Conservation (phyloP, 768 basidiomycete species). For the Lactifluus echinatus region DNA sequence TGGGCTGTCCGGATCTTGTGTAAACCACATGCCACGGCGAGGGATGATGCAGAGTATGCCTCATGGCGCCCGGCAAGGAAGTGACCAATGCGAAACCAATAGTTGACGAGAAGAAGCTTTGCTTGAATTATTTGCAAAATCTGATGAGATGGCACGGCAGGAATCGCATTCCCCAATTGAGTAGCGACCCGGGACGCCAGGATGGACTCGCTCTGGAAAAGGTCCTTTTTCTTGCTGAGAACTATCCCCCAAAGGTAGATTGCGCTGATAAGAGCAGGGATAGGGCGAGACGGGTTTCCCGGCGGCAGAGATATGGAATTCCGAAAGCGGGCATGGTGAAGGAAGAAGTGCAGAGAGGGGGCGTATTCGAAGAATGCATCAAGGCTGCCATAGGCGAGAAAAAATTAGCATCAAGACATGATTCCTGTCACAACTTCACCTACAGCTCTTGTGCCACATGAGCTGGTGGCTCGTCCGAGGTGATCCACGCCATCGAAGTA, state of each 20-base stretch:
- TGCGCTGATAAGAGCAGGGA: constrained; percentile 36
- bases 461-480: constrained; percentile 10
- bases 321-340: constrained; percentile 41
- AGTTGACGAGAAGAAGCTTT: constrained; percentile 27
- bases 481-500: not conserved
- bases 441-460: constrained; percentile 16
- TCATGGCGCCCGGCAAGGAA: constrained; percentile 28
- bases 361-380: constrained; percentile 52
- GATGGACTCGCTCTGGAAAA: constrained; percentile 27
- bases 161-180: constrained; percentile 35
- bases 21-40: constrained; percentile 25
- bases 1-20: constrained; percentile 23
- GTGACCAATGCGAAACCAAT: constrained; percentile 25
- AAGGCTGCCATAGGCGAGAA: constrained; percentile 31
- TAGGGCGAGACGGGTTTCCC: constrained; percentile 24
- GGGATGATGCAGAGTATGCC: constrained; percentile 25
- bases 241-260: constrained; percentile 31
- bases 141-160: constrained; percentile 28
- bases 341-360: constrained; percentile 58
- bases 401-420: not conserved
- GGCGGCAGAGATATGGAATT: constrained; percentile 25
- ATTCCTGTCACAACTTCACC: not conserved
- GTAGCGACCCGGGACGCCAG: constrained; percentile 43
- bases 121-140: constrained; percentile 31
- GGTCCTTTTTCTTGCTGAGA: constrained; percentile 22